A percentile compares a stretch with the other conserved stretches of the same genome.
These are phyloP conservation scores for Candida tibetensis DNA, from an alignment of 805 yeast species.

Conservation along the genomic window DNA sequence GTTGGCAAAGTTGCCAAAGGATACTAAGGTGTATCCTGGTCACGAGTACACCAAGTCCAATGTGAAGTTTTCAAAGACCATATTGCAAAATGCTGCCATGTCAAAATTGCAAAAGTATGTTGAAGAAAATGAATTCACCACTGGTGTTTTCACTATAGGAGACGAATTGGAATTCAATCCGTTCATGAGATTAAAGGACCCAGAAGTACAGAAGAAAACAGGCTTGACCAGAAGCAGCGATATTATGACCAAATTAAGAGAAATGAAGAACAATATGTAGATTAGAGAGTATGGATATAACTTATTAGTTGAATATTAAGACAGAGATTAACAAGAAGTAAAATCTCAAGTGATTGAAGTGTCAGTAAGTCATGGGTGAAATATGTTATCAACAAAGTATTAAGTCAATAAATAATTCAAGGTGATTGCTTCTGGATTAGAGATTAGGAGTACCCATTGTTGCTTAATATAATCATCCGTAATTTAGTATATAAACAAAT, in stretches of 20 bases:
- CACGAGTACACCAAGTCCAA: constrained; percentile 92
- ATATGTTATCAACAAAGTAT: no score
- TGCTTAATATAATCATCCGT: no score
- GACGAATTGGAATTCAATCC: constrained; percentile 87
- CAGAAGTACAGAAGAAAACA: constrained; percentile 55
- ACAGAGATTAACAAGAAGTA: no score
- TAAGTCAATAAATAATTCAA: no score
- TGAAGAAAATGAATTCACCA: constrained; percentile 61
- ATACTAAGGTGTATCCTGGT: constrained; percentile 83
- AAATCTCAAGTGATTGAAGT: no score
- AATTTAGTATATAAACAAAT: no score
- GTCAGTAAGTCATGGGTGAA: no score
- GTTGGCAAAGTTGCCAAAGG: constrained; percentile 60
- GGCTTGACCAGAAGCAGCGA: constrained; percentile 49
- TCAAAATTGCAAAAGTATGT: constrained; percentile 51
- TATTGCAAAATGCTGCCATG: constrained; percentile 55
- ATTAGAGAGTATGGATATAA: no score
- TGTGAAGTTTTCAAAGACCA: constrained; percentile 69
- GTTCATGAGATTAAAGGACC: constrained; percentile 76
- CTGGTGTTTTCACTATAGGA: constrained; percentile 79
- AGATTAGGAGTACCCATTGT: no score
- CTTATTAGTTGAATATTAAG: no score
- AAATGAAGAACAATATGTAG: constrained; percentile 61
- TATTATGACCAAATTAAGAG: constrained; percentile 72
- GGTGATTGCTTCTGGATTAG: no score